phyloP scores from a whole-genome alignment of 2,329 filamentous ascomycete species.

The Aspergillus neoniger region DNA sequence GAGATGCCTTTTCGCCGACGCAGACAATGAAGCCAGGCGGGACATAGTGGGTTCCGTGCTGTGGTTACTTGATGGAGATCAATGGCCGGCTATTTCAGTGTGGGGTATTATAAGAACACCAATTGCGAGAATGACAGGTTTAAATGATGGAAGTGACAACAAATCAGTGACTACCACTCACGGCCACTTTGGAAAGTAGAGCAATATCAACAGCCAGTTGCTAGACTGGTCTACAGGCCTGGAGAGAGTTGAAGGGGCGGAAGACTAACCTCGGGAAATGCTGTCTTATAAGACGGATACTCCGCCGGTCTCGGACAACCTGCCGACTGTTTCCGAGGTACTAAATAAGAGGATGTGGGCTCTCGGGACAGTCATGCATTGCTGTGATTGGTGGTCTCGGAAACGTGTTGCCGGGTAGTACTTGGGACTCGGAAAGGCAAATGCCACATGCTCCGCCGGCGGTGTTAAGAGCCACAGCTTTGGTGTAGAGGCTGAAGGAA shows the following conservation, averaged over 20 bases:
- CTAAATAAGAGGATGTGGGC: not conserved
- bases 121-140: not conserved
- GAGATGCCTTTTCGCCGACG: constrained; percentile 20
- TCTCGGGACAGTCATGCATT: not conserved
- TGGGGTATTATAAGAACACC: not conserved
- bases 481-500: not conserved
- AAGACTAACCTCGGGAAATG: not conserved
- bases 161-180: no score
- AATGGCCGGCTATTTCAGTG: not conserved
- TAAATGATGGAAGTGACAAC: no score
- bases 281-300: not conserved
- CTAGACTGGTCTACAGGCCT: not conserved
- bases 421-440: not conserved
- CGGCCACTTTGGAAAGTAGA: not conserved
- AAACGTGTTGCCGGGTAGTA: not conserved
- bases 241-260: not conserved
- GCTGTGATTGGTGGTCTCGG: constrained; percentile 23
- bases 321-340: constrained; percentile 16
- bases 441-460: not conserved
- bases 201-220: not conserved
- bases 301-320: constrained; percentile 20
- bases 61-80: not conserved
- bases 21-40: constrained; percentile 25
- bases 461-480: not conserved
- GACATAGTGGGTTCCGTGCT: constrained; percentile 12